A percentile compares a stretch with the other conserved stretches of the same genome.
These are phyloP conservation scores for Paspalum vaginatum DNA, from an alignment of 176 grass and related monocot genomes.

Conservation along the genomic window DNA sequence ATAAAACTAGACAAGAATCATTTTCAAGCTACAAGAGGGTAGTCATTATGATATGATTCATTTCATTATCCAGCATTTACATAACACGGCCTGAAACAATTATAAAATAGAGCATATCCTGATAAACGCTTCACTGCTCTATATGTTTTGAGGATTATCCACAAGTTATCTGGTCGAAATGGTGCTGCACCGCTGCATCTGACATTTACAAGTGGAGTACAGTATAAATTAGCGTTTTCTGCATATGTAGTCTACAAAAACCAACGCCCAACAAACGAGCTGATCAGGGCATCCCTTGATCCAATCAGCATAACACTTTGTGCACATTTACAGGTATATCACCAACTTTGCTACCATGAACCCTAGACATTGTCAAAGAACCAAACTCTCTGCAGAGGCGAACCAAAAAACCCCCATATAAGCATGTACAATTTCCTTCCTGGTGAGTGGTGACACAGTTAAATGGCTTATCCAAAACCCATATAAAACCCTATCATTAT, in stretches of 20 bases:
- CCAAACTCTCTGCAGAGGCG: background rate
- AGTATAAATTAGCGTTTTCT: background rate
- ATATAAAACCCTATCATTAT: background rate
- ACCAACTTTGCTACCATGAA: background rate
- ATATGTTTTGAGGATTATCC: constrained; percentile 1
- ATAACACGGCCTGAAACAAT: background rate
- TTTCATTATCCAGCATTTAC: background rate
- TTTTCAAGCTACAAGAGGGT: background rate
- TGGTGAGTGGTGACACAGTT: background rate
- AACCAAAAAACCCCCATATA: background rate
- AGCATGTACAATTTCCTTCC: background rate
- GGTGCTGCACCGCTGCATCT: background rate
- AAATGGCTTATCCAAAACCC: background rate
- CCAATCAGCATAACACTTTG: constrained; percentile 3
- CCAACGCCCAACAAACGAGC: background rate
- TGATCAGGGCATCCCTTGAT: background rate
- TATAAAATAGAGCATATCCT: background rate
- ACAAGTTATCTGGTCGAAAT: background rate
- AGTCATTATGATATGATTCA: background rate
- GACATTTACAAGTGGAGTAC: background rate
- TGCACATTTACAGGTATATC: background rate
- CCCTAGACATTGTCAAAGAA: background rate
- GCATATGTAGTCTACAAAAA: background rate
- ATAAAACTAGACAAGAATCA: constrained; percentile 16
- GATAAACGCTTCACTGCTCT: background rate